phyloP scores from a whole-genome alignment of 805 yeast genomes.

The Pichia phayaonensis region DNA sequence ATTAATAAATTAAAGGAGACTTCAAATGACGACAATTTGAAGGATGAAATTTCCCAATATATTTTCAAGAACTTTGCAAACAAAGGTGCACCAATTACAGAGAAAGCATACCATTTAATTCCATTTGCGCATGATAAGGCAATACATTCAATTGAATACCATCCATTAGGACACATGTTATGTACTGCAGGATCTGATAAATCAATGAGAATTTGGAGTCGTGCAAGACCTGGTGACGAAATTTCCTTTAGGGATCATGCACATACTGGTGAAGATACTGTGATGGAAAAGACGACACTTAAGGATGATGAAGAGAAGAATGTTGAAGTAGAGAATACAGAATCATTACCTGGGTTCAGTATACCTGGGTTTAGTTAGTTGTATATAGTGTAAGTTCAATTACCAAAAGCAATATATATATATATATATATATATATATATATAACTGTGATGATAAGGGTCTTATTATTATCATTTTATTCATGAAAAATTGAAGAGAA shows the following conservation, averaged over 20 bases:
- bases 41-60: slow-evolving; percentile 12
- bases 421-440: not conserved
- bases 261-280: slow-evolving; percentile 43
- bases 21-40: not conserved
- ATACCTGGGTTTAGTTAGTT: slow-evolving; percentile 5
- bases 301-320: not conserved
- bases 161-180: slow-evolving; percentile 87
- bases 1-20: not conserved
- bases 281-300: not conserved
- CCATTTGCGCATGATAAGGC: slow-evolving; percentile 96
- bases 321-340: not conserved
- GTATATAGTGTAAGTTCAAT: not conserved
- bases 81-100: slow-evolving; percentile 4
- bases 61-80: slow-evolving; percentile 5
- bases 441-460: too few species aligned
- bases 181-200: slow-evolving; percentile 93
- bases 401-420: not conserved
- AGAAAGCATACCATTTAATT: slow-evolving; percentile 40
- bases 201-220: slow-evolving; percentile 87
- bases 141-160: slow-evolving; percentile 82
- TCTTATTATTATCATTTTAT: too few species aligned
- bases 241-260: slow-evolving; percentile 74
- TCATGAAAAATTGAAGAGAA: too few species aligned
- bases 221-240: slow-evolving; percentile 87
- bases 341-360: slow-evolving; percentile 14